Evolutionary conservation across 805 yeast species (phyloP).

Genomic region (Metschnikowia picachoensis): DNA sequence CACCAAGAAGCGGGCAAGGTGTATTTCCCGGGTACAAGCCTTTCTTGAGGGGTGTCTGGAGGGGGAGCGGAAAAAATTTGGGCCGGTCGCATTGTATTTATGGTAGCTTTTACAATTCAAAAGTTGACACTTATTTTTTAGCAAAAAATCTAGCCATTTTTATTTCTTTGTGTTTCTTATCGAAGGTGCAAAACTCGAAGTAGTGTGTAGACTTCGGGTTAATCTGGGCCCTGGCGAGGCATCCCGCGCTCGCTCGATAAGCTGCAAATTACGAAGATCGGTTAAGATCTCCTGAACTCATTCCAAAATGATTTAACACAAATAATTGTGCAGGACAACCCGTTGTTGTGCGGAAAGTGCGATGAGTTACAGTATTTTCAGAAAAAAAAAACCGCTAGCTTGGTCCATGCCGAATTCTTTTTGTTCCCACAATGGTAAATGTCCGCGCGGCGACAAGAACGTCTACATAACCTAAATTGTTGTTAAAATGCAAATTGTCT

Average conservation of each 20-base stretch:
- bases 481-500: too few species aligned
- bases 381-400: too few species aligned
- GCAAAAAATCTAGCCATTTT: constrained; percentile 5
- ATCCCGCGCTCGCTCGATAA: not conserved
- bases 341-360: too few species aligned
- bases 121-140: not conserved
- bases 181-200: constrained; percentile 6
- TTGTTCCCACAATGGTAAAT: too few species aligned
- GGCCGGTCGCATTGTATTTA: constrained; percentile 3
- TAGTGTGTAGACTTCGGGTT: constrained; percentile 3
- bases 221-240: not conserved
- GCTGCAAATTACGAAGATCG: constrained; percentile 3
- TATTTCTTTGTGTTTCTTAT: constrained; percentile 6
- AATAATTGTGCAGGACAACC: not conserved
- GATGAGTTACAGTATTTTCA: too few species aligned
- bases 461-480: too few species aligned
- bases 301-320: too few species aligned
- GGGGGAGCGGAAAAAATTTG: constrained; percentile 22
- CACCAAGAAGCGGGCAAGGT: constrained; percentile 67
- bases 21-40: constrained; percentile 29
- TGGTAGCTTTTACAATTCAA: not conserved
- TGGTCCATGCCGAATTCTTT: too few species aligned
- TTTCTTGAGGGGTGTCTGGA: constrained; percentile 18
- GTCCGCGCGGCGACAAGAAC: too few species aligned
- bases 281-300: constrained; percentile 4